Percentiles rank a stretch among this genome's conserved stretches.
Evolutionary conservation across 345 rosid genomes (phyloP).

Genomic region (Mallotus nudiflorus): DNA sequence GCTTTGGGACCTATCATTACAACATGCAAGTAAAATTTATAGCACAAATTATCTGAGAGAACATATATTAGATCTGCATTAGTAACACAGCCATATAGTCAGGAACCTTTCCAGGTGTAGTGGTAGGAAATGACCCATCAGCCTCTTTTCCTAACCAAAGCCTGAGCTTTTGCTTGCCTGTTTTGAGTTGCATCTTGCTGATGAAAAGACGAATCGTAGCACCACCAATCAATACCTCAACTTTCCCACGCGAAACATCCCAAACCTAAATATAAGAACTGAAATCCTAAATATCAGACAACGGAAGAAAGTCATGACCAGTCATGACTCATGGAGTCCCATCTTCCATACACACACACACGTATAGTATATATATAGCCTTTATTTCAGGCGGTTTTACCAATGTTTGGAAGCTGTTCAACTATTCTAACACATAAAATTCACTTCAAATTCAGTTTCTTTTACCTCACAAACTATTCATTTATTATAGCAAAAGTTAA

Average conservation of each 20-base stretch:
- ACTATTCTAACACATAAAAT: background rate
- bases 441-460: background rate
- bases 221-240: conserved; percentile 86
- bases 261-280: conserved; percentile 35
- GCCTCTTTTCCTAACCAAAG: conserved; percentile 91
- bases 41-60: conserved; percentile 2
- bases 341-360: background rate
- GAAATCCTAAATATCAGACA: too few relatives aligned
- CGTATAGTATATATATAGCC: background rate
- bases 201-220: conserved; percentile 89
- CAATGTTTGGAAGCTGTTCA: background rate
- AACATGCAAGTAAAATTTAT: background rate
- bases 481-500: background rate
- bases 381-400: background rate
- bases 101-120: conserved; percentile 96
- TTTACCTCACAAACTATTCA: conserved; percentile 1
- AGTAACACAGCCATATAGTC: conserved; percentile 10
- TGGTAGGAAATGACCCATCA: conserved; percentile 79
- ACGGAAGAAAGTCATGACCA: too few relatives aligned
- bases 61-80: conserved; percentile 2
- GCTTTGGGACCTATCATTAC: conserved; percentile 75
- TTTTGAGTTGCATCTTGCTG: conserved; percentile 84
- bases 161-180: conserved; percentile 94
- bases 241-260: conserved; percentile 90
- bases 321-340: too few relatives aligned